These are phyloP conservation scores for Leucocoprinus birnbaumii DNA, from an alignment of 768 basidiomycete genomes.

Conservation along the genomic window DNA sequence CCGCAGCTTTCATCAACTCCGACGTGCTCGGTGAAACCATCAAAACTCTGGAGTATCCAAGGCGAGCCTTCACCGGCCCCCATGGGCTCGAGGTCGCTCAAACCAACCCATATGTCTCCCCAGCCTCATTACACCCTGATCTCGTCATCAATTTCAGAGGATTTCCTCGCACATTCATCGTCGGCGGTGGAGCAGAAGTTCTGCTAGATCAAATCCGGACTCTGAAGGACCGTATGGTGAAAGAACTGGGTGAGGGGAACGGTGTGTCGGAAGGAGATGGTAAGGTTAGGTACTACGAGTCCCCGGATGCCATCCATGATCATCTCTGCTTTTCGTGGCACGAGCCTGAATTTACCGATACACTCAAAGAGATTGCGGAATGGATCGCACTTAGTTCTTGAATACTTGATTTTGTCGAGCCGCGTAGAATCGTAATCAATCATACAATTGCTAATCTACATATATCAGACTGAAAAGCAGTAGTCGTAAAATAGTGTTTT, in stretches of 20 bases:
- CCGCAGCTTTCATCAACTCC: conserved; percentile 25
- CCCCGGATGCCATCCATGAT: conserved; percentile 53
- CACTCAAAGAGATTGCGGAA: conserved; percentile 43
- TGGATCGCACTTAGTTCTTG: conserved; percentile 33
- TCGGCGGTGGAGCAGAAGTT: conserved; percentile 54
- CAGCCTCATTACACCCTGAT: conserved; percentile 41
- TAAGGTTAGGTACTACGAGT: conserved; percentile 46
- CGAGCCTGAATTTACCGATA: conserved; percentile 50
- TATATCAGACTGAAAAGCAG: too few relatives aligned
- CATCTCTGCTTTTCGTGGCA: conserved; percentile 47
- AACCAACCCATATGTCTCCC: conserved; percentile 55
- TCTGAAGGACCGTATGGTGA: conserved; percentile 46
- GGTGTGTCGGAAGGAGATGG: conserved; percentile 35
- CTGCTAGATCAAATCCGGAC: conserved; percentile 47
- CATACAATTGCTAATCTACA: too few relatives aligned
- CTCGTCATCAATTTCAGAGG: conserved; percentile 42
- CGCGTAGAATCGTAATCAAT: too few relatives aligned
- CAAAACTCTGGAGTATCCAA: conserved; percentile 25
- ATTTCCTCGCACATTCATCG: conserved; percentile 61
- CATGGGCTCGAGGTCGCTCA: conserved; percentile 42
- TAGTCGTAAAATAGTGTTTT: too few relatives aligned
- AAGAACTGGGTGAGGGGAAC: conserved; percentile 46
- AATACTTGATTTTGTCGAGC: too few relatives aligned
- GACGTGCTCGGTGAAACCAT: conserved; percentile 32
- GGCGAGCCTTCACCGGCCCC: conserved; percentile 42